Percentiles rank a stretch among this genome's conserved stretches.
These are phyloP conservation scores for Diaporthe citri DNA, from an alignment of 2,329 filamentous ascomycete genomes.

Conservation along the genomic window DNA sequence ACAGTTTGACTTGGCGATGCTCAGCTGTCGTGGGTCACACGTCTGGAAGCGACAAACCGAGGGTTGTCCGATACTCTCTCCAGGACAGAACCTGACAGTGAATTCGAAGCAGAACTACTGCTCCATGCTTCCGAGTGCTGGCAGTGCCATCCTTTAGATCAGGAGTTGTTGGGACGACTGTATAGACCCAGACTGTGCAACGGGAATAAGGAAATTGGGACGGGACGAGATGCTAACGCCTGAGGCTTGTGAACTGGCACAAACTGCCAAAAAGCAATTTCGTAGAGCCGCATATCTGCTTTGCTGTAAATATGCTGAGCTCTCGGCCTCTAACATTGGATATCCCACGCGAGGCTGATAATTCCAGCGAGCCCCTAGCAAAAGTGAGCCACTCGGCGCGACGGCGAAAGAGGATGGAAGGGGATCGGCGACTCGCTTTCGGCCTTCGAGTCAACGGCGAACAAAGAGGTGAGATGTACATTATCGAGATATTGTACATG, in stretches of 20 bases:
- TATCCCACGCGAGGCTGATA: not conserved
- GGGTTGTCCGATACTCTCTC: not conserved
- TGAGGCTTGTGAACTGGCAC: not conserved
- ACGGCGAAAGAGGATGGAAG: not conserved
- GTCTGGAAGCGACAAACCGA: not conserved
- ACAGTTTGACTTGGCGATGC: conserved; percentile 2
- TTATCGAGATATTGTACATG: conserved; percentile 11
- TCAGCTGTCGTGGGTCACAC: not conserved
- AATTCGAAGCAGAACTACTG: conserved; percentile 20
- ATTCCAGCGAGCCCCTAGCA: not conserved
- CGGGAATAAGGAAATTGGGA: not conserved
- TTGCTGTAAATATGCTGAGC: not conserved
- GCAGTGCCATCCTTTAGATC: not conserved
- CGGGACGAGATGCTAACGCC: not conserved
- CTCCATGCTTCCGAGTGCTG: not conserved
- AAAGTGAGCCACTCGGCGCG: not conserved
- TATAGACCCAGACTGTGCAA: no score
- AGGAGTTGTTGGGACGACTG: not conserved
- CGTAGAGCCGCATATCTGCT: not conserved
- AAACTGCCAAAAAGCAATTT: not conserved
- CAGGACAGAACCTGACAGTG: not conserved
- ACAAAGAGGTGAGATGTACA: not conserved
- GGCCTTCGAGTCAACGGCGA: not conserved
- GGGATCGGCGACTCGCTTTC: no score
- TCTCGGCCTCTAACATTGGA: not conserved